Percentiles rank a stretch among this genome's conserved stretches.
Evolutionary conservation across 495 filamentous ascomycete species (phyloP).

Genomic region (Arthonia radiata): DNA sequence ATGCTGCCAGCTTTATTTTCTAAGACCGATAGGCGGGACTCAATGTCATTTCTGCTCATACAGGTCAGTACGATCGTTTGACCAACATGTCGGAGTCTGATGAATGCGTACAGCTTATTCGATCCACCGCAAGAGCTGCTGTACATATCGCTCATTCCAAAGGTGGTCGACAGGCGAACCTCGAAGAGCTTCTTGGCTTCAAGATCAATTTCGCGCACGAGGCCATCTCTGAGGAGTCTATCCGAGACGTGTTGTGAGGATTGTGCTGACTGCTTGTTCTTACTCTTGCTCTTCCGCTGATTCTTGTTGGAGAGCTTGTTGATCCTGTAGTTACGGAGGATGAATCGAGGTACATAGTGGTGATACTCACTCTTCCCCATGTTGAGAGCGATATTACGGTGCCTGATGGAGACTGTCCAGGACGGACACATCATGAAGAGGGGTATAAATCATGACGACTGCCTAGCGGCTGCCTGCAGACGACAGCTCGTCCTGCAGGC

Average conservation of each 20-base stretch:
- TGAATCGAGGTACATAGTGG: constrained; percentile 23
- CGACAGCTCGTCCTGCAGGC: too few relatives aligned
- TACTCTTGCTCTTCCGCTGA: constrained; percentile 1
- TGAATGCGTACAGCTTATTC: too few relatives aligned
- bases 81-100: too few relatives aligned
- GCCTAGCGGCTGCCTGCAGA: too few relatives aligned
- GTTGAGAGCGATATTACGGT: too few relatives aligned
- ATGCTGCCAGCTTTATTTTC: constrained; percentile 12
- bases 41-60: constrained; percentile 14
- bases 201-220: constrained; percentile 6
- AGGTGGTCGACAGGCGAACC: constrained; percentile 13
- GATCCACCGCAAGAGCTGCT: constrained; percentile 10
- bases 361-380: too few relatives aligned
- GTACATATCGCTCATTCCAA: constrained; percentile 22
- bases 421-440: too few relatives aligned
- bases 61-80: too few relatives aligned
- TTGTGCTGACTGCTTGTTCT: constrained; percentile 2
- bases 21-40: constrained; percentile 14
- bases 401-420: too few relatives aligned
- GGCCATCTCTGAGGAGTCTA: constrained; percentile 3
- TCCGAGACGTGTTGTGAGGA: constrained; percentile 1
- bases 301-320: constrained; percentile 6
- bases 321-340: constrained; percentile 22
- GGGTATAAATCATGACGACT: too few relatives aligned
- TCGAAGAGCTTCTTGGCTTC: constrained; percentile 9